Evolutionary conservation across 495 filamentous ascomycete genomes (phyloP).

Genomic region (Halenospora varia): DNA sequence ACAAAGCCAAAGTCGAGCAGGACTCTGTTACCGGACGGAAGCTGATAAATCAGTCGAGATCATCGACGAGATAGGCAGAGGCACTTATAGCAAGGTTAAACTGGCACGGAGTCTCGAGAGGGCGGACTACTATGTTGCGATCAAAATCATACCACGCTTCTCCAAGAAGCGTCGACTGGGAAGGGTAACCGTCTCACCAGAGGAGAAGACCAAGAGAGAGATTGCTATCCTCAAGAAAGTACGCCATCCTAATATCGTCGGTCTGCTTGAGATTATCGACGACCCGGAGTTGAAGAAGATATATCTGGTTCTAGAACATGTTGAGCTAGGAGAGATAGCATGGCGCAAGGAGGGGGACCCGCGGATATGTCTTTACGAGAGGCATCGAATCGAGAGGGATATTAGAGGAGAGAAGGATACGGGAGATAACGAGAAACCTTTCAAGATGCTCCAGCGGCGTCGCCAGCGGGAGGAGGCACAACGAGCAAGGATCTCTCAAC

Average conservation of each 20-base stretch:
- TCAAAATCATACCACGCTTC: constrained; percentile 97
- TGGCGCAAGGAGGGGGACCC: constrained; percentile 84
- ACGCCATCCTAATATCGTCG: constrained; percentile 91
- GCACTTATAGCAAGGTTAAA: constrained; percentile 97
- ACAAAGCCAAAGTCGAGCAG: constrained; percentile 83
- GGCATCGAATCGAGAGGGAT: constrained; percentile 70
- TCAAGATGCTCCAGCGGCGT: constrained; percentile 51
- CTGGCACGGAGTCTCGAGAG: constrained; percentile 75
- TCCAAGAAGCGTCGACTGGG: constrained; percentile 91
- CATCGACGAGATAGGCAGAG: constrained; percentile 89
- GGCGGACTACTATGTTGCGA: constrained; percentile 80
- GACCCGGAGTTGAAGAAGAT: constrained; percentile 95
- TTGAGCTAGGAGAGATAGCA: constrained; percentile 86
- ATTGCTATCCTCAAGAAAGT: constrained; percentile 98
- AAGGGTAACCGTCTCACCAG: constrained; percentile 57
- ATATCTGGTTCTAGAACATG: constrained; percentile 93
- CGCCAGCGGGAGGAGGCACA: constrained; percentile 53
- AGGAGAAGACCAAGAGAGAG: constrained; percentile 94
- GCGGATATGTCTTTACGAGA: constrained; percentile 78
- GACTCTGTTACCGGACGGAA: constrained; percentile 88
- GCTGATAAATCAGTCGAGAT: constrained; percentile 93
- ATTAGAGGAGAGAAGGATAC: constrained; percentile 54
- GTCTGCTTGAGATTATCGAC: constrained; percentile 93
- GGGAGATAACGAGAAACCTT: constrained; percentile 60
- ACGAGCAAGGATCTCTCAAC: constrained; percentile 42